Base-by-base conservation (phyloP, 2,329 filamentous ascomycete species). In the Anthostomella pinea region DNA sequence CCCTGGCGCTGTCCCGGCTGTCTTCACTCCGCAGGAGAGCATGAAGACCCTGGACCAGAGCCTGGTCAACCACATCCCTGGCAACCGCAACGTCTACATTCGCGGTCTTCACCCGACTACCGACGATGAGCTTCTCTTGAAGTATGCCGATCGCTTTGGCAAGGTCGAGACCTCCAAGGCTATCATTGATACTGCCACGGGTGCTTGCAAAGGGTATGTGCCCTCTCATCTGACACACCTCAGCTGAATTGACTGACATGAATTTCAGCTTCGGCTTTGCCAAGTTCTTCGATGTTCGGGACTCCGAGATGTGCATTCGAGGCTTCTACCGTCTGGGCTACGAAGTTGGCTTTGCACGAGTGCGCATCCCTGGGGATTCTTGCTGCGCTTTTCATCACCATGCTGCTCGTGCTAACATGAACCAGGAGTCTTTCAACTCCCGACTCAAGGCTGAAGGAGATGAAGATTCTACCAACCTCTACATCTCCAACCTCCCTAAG, bases 31-130 rank as follows among this genome's bases (percentile, higher is more conserved):
- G 18, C 83, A 83, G 16, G 90, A 91, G 39, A 86, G 85, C 54
- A 80, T 87, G 68, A 87, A 95, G 73, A 90, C 86, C 26, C 78
- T 97, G 18, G 91, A 95, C 47, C 90, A 95, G 64, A 95, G 90
- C 58, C 73, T 98, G 31, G 87, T 95, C 66, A 97, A 97, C 57
- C 85, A 89, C 41, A 93, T 83, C 39, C 70, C 86, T 30, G 90
- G 90, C 28, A 95, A 97, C 59, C 93, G 89, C 46, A 98, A 98
- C 57, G 91, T 98, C 48, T 98, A 98, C 70, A 96, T 98, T 48
- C 87, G 93, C 43, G 94, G 94, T 13, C 83, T 98, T 45, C 86
- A 95, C 47, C 91, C 93, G 0, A 91, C 94, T 53, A 98, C 91
- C 1, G 93, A 94, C 31, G 93, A 98, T 56, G 86, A 94, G 32